Base-by-base conservation (phyloP, 1,139 yeast genomes). In the Suhomyces yuchorum region DNA sequence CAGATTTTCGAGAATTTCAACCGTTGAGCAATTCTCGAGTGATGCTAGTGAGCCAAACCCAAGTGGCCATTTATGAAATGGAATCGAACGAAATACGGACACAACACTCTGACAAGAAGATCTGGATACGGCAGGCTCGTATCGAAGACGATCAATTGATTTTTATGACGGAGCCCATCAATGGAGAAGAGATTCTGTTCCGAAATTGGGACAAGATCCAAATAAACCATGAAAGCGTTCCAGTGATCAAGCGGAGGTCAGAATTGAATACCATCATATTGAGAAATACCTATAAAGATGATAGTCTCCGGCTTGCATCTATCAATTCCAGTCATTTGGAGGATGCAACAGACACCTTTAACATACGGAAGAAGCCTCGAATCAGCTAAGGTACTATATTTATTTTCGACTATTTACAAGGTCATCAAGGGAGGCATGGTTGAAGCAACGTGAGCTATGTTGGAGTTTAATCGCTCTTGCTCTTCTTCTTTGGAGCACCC, bases 401-500 rank as follows among this genome's bases (percentile, higher is more conserved):
- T 44, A 37, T 44, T 30, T 18, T 43, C 18, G 24, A 23, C 37
- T 44, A 44, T 44, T 22, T 44, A 44, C 47, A 42, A 28, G 40
- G 17, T 19, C 37, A 24, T 23, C 38, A 24, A 15, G 12, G 30
- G 14, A 22, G 23, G 15, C 5, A 24, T 15, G 14, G 19, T n/a
- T 11, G 17, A 22, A 14, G n/a, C 24, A 20, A 36, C 8, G 26
- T 20, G 20, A 20, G 28, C n/a, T 36, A 18, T 22, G 8, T 22
- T 8, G 23, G 3, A n/a, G 24, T 17, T 26, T n/a, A 38, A 17
- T 39, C 46, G 23, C 35, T 41, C 47, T 50, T 48, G 28, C 42
- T 57, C 68, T 81, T 82, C 77, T 90, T 90, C 75, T 86, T 82
- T 57, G 96, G 97, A 18, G 96, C 95, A 66, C 96, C 96, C 70